A percentile compares a stretch with the other conserved stretches of the same genome.
These are phyloP conservation scores for Mycena galopus DNA, from an alignment of 768 basidiomycete genomes.

Conservation along the genomic window DNA sequence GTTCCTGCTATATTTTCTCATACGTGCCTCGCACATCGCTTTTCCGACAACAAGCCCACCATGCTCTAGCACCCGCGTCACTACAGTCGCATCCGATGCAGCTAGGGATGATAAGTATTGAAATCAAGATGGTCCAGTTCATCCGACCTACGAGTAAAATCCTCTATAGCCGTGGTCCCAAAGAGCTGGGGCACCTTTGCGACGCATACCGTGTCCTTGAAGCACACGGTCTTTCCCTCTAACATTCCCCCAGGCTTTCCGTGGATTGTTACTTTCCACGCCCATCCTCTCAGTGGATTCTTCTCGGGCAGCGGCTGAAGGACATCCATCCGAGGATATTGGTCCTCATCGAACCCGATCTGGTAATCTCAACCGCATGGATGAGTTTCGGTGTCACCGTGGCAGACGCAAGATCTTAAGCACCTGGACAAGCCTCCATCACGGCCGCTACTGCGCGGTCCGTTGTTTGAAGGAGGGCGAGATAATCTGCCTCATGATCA, in stretches of 20 bases:
- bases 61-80: slow-evolving; percentile 56
- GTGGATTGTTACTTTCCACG: slow-evolving; percentile 50
- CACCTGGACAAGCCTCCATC: slow-evolving; percentile 28
- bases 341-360: slow-evolving; percentile 32
- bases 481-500: slow-evolving; percentile 27
- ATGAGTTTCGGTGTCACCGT: neutral
- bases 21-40: slow-evolving; percentile 52
- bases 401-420: neutral
- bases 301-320: slow-evolving; percentile 39
- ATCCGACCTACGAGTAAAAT: slow-evolving; percentile 37
- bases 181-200: slow-evolving; percentile 57
- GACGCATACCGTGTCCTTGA: slow-evolving; percentile 58
- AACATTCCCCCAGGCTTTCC: slow-evolving; percentile 48
- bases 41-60: slow-evolving; percentile 56
- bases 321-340: slow-evolving; percentile 42
- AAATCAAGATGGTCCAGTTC: neutral
- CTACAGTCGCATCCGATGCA: slow-evolving; percentile 57
- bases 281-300: slow-evolving; percentile 51
- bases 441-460: slow-evolving; percentile 29
- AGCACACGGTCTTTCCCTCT: slow-evolving; percentile 52
- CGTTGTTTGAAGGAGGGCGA: slow-evolving; percentile 20
- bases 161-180: slow-evolving; percentile 54
- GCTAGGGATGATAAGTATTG: slow-evolving; percentile 30
- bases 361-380: slow-evolving; percentile 31
- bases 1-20: neutral